A percentile compares a stretch with the other conserved stretches of the same genome.
phyloP scores from a whole-genome alignment of 176 grass and related monocot genomes.

The Musa itinerans region DNA sequence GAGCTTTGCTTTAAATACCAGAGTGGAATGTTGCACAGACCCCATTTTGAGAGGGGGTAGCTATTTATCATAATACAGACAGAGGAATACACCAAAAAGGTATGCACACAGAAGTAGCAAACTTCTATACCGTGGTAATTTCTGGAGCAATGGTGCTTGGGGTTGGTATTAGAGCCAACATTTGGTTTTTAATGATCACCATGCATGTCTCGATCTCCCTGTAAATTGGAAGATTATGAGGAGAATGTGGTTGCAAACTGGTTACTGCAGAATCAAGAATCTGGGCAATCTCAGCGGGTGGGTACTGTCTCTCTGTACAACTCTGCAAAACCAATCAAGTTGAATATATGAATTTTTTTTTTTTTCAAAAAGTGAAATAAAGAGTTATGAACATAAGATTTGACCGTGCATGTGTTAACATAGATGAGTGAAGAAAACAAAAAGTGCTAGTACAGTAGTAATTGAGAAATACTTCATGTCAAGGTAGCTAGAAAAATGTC shows the following conservation, averaged over 20 bases:
- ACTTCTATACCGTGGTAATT: constrained; percentile 20
- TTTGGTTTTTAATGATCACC: constrained; percentile 85
- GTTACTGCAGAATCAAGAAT: constrained; percentile 69
- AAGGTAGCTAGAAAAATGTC: too few relatives aligned
- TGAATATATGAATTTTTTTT: too few relatives aligned
- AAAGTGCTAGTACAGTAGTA: too few relatives aligned
- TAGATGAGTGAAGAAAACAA: too few relatives aligned
- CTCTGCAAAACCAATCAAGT: constrained; percentile 32
- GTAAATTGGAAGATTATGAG: constrained; percentile 50
- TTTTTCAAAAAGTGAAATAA: neutral
- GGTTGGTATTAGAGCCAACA: constrained; percentile 79
- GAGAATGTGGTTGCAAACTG: constrained; percentile 65
- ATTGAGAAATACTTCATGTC: too few relatives aligned
- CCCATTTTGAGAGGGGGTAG: neutral
- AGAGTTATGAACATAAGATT: neutral
- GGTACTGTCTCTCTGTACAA: constrained; percentile 87
- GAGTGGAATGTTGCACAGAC: neutral
- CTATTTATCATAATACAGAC: constrained; percentile 1
- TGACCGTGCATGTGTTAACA: too few relatives aligned
- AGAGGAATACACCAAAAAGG: neutral
- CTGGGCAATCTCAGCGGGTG: constrained; percentile 82
- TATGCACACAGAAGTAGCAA: neutral
- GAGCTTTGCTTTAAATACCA: neutral
- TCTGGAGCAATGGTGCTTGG: constrained; percentile 22
- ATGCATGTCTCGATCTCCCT: constrained; percentile 80